phyloP scores from a whole-genome alignment of 2,329 filamentous ascomycete species.

The Aspergillus chevalieri region DNA sequence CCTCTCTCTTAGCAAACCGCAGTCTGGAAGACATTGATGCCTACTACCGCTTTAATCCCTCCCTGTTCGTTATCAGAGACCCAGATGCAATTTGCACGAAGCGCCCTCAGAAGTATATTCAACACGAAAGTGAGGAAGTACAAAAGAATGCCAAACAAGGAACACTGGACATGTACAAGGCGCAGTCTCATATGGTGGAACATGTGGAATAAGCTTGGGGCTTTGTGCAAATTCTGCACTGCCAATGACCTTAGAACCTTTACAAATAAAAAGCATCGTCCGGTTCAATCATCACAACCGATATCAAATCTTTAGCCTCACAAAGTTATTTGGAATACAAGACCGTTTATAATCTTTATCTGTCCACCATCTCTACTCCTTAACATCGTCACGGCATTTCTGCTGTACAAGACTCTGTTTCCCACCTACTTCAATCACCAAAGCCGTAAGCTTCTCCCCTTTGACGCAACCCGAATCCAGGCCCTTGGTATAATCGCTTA shows the following conservation, averaged over 20 bases:
- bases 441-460: constrained; percentile 67
- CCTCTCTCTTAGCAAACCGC: constrained; percentile 10
- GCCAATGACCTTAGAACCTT: too few relatives aligned
- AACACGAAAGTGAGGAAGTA: too few relatives aligned
- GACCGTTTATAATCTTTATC: too few relatives aligned
- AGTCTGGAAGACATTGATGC: constrained; percentile 28
- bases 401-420: constrained; percentile 38
- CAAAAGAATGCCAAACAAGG: too few relatives aligned
- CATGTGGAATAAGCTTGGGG: too few relatives aligned
- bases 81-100: constrained; percentile 4
- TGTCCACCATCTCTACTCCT: neutral
- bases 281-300: too few relatives aligned
- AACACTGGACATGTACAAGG: too few relatives aligned
- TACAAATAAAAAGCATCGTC: too few relatives aligned
- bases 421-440: constrained; percentile 61
- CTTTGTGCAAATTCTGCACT: too few relatives aligned
- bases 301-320: too few relatives aligned
- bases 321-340: too few relatives aligned
- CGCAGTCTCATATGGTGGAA: too few relatives aligned
- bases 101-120: neutral
- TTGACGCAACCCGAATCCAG: constrained; percentile 77
- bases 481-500: constrained; percentile 69
- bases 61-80: constrained; percentile 3
- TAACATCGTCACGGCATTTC: constrained; percentile 27
- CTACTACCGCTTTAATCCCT: constrained; percentile 20